A percentile compares a stretch with the other conserved stretches of the same genome.
Evolutionary conservation across 352 stramenopile species (phyloP).

Genomic region (Thalassiosira allenii): DNA sequence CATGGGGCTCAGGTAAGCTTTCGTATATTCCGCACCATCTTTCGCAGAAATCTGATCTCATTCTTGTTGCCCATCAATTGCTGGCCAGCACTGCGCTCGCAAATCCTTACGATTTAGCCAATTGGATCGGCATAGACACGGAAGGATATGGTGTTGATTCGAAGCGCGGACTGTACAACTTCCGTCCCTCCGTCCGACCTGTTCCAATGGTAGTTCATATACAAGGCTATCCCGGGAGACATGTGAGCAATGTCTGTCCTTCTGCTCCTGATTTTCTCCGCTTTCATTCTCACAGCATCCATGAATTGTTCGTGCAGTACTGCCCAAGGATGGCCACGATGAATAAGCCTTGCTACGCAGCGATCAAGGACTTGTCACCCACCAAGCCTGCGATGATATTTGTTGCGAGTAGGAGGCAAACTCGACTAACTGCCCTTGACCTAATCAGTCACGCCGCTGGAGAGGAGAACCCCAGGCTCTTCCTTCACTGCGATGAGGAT

Average conservation of each 20-base stretch:
- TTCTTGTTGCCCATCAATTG: too few species aligned
- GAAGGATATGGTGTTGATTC: conserved; percentile 44
- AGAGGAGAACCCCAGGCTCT: conserved; percentile 92
- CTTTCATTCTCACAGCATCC: too few species aligned
- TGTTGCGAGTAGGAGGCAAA: conserved; percentile 98
- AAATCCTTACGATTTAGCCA: conserved; percentile 94
- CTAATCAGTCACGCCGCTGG: conserved; percentile 93
- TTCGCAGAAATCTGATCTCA: too few species aligned
- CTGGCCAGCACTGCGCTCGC: conserved; percentile 96
- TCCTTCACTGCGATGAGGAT: conserved; percentile 91
- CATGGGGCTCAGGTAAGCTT: conserved; percentile 93
- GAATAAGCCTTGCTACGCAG: conserved; percentile 99
- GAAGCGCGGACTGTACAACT: conserved; percentile 91
- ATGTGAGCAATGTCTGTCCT: too few species aligned
- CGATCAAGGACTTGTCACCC: conserved; percentile 94
- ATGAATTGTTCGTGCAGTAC: too few species aligned
- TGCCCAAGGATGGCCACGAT: conserved; percentile 98
- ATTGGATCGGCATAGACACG: conserved; percentile 95
- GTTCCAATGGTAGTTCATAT: conserved; percentile 97
- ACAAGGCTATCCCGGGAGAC: conserved; percentile 94
- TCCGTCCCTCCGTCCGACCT: conserved; percentile 93
- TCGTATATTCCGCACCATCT: too few species aligned
- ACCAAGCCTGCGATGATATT: conserved; percentile 97
- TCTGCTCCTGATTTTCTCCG: too few species aligned
- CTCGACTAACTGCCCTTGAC: conserved; percentile 96